Conservation (phyloP, 768 basidiomycete species). For the Gyrodon lividus region DNA sequence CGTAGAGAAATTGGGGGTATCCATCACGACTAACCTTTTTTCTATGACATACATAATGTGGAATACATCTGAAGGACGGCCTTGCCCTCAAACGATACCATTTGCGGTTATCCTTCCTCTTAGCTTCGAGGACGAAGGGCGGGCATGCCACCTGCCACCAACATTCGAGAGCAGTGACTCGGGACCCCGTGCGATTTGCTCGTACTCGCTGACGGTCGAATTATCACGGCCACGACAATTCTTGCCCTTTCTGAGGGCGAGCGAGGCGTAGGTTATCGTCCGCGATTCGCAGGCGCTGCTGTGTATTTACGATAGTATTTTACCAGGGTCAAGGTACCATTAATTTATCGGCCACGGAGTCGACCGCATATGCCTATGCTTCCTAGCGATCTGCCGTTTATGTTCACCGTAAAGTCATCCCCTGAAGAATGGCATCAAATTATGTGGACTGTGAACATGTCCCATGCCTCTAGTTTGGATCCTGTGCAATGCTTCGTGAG, state of each 20-base stretch:
- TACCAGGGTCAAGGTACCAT: constrained; percentile 45
- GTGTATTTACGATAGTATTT: neutral
- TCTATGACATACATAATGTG: constrained; percentile 20
- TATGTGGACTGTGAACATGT: constrained; percentile 41
- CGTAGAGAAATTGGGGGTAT: constrained; percentile 11
- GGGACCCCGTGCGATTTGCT: constrained; percentile 32
- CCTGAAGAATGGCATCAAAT: constrained; percentile 70
- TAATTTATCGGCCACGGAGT: constrained; percentile 53
- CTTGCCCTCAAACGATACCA: constrained; percentile 36
- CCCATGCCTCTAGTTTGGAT: constrained; percentile 31
- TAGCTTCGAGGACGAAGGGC: constrained; percentile 39
- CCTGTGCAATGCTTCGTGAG: constrained; percentile 54
- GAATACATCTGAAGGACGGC: constrained; percentile 9
- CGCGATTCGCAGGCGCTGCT: constrained; percentile 1
- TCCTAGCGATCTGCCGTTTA: constrained; percentile 42
- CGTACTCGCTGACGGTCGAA: constrained; percentile 47
- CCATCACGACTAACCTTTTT: constrained; percentile 17
- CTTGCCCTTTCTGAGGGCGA: constrained; percentile 43
- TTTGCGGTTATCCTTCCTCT: constrained; percentile 48
- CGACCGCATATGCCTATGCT: constrained; percentile 56
- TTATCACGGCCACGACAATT: constrained; percentile 36
- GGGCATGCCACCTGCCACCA: constrained; percentile 47
- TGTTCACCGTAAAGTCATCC: constrained; percentile 55
- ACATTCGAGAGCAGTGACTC: constrained; percentile 32
- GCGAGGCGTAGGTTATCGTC: constrained; percentile 39